These are phyloP conservation scores for Xylariaceae sp. DNA, from an alignment of 2,329 filamentous ascomycete species.

Conservation along the genomic window DNA sequence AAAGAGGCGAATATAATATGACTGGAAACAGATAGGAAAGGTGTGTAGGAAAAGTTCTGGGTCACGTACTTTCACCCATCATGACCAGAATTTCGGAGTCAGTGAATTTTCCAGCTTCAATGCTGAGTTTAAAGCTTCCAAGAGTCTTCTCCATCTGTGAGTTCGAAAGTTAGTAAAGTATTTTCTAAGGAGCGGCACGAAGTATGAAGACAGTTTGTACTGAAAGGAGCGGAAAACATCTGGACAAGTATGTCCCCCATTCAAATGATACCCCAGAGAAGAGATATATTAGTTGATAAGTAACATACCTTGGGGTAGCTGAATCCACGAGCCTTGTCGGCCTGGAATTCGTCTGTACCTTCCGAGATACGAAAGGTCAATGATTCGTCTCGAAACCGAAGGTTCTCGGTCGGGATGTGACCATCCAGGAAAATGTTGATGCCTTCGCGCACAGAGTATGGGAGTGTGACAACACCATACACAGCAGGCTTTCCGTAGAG, in stretches of 20 bases:
- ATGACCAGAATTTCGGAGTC: conserved; percentile 93
- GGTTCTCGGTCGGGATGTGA: conserved; percentile 17
- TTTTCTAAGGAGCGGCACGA: background rate
- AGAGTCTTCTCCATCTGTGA: conserved; percentile 81
- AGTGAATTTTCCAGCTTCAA: conserved; percentile 83
- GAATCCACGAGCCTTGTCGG: conserved; percentile 15
- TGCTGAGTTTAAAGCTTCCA: conserved; percentile 75
- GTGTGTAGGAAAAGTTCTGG: background rate
- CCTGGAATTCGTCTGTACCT: conserved; percentile 13
- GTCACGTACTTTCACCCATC: conserved; percentile 16
- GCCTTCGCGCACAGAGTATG: conserved; percentile 88
- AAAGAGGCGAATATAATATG: background rate
- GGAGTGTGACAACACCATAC: conserved; percentile 95
- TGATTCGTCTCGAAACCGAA: conserved; percentile 18
- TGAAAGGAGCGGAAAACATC: background rate
- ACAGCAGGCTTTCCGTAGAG: conserved; percentile 93
- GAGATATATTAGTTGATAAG: background rate
- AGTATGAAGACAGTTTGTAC: background rate
- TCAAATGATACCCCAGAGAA: background rate
- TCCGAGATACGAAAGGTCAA: conserved; percentile 16
- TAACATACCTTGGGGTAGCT: conserved; percentile 31
- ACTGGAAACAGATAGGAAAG: background rate
- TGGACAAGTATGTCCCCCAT: background rate
- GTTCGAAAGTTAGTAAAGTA: conserved; percentile 3
- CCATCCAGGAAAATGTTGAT: conserved; percentile 19